Conservation (phyloP, 192 early-diverging fungal species). For the Gryganskiella cystojenkinii region DNA sequence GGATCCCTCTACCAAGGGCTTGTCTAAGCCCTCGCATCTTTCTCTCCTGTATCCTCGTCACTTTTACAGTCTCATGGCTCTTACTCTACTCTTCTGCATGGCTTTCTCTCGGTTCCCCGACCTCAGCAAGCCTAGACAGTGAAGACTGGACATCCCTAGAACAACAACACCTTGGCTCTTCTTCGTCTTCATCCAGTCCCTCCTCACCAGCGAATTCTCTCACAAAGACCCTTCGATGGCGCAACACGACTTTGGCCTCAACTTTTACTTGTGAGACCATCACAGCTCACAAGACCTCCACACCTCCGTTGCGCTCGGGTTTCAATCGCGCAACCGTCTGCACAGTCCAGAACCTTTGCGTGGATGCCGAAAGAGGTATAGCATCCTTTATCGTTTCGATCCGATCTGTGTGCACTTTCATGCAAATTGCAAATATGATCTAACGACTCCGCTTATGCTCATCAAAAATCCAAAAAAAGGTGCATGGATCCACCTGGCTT, state of each 20-base stretch:
- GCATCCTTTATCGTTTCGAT: neutral
- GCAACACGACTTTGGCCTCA: constrained; percentile 20
- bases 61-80: constrained; percentile 35
- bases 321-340: constrained; percentile 38
- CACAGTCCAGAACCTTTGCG: constrained; percentile 37
- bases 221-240: constrained; percentile 22
- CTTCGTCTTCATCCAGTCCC: neutral
- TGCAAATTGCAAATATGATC: no score
- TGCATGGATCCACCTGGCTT: constrained; percentile 33
- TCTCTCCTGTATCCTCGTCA: constrained; percentile 31
- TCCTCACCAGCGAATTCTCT: no score
- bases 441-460: constrained; percentile 2
- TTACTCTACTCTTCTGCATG: constrained; percentile 31
- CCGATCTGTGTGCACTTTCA: neutral
- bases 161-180: neutral
- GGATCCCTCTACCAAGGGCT: constrained; percentile 28
- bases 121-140: neutral
- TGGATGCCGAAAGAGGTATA: constrained; percentile 43
- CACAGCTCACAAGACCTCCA: neutral
- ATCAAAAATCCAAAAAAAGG: constrained; percentile 26
- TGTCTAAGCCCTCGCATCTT: constrained; percentile 49
- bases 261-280: constrained; percentile 22
- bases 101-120: constrained; percentile 13
- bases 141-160: constrained; percentile 39
- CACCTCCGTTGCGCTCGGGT: constrained; percentile 6